Evolutionary conservation across 75 land plant species (phyloP).

Genomic region (Cupressus sempervirens): DNA sequence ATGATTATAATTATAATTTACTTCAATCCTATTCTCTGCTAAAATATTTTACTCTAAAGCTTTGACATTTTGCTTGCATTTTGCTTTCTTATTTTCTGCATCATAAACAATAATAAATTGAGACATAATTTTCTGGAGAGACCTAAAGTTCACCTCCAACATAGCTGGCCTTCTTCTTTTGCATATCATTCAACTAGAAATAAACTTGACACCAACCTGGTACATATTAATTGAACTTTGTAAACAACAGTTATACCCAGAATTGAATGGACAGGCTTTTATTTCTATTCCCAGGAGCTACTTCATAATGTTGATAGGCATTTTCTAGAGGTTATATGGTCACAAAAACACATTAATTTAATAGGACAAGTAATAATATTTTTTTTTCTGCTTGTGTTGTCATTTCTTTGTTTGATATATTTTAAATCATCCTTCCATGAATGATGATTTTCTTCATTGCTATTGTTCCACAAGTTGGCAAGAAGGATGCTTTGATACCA

Average conservation of each 20-base stretch:
- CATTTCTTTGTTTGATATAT: too few species aligned
- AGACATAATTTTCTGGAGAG: neutral
- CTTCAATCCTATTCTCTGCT: neutral
- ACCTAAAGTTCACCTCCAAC: neutral
- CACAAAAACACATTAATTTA: neutral
- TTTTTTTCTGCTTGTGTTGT: too few species aligned
- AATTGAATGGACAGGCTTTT: neutral
- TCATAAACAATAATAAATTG: neutral
- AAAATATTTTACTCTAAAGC: neutral
- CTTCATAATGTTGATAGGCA: neutral
- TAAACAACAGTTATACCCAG: neutral
- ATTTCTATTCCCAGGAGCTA: too few species aligned
- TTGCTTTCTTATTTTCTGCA: neutral
- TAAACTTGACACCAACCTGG: neutral
- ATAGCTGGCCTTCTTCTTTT: neutral
- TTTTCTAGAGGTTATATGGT: neutral
- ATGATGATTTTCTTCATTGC: too few species aligned
- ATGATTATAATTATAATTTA: too few species aligned
- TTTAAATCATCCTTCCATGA: too few species aligned
- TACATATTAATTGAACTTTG: neutral
- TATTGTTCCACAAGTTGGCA: too few species aligned
- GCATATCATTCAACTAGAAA: neutral
- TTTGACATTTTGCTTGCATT: neutral
- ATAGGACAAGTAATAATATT: neutral
- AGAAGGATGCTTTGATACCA: too few species aligned